A percentile compares a stretch with the other conserved stretches of the same genome.
These are phyloP conservation scores for Ogataea populi-albae DNA, from an alignment of 805 yeast species.

Conservation along the genomic window DNA sequence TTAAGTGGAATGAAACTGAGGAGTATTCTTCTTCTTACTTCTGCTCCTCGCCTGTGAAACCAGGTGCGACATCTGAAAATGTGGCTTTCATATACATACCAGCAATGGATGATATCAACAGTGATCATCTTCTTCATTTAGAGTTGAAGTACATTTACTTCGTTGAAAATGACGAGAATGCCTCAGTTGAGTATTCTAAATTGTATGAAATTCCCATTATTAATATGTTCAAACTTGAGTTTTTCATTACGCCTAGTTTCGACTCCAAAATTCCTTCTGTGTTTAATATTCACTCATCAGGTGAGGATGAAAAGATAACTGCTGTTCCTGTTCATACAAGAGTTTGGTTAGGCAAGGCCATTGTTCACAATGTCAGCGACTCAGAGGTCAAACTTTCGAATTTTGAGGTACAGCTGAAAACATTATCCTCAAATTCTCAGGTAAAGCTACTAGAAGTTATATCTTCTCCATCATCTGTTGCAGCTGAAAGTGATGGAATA, in stretches of 20 bases:
- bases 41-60: constrained; percentile 10
- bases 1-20: constrained; percentile 20
- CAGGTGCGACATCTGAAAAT: constrained; percentile 2
- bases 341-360: constrained; percentile 33
- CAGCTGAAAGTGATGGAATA: constrained; percentile 2
- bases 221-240: constrained; percentile 29
- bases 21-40: constrained; percentile 9
- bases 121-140: constrained; percentile 10
- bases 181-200: constrained; percentile 28
- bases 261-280: constrained; percentile 27
- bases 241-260: constrained; percentile 34
- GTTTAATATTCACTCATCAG: constrained; percentile 16
- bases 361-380: constrained; percentile 30
- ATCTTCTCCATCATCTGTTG: not conserved
- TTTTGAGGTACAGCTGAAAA: constrained; percentile 14
- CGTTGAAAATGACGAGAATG: constrained; percentile 29
- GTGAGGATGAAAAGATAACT: constrained; percentile 12
- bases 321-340: constrained; percentile 33
- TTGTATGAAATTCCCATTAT: constrained; percentile 25
- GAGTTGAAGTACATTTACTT: constrained; percentile 23
- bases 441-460: constrained; percentile 6
- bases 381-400: constrained; percentile 36
- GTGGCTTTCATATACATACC: constrained; percentile 21
- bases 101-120: constrained; percentile 14
- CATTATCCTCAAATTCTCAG: constrained; percentile 8